Evolutionary conservation across 1,284 basidiomycete genomes (phyloP).

Genomic region (Rhodotorula sp.): DNA sequence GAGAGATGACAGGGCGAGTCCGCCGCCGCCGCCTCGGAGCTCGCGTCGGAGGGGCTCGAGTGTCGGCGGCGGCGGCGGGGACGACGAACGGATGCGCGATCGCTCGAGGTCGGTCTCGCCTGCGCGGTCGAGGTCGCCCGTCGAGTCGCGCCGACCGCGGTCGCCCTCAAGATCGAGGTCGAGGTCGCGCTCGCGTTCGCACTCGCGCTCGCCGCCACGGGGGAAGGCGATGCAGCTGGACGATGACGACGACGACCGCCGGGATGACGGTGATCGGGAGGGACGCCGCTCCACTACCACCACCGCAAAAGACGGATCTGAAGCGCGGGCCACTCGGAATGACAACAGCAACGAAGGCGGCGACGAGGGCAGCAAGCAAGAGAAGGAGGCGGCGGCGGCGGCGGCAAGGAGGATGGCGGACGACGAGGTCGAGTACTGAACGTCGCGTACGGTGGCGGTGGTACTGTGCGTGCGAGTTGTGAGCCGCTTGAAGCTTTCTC

Average conservation of each 20-base stretch:
- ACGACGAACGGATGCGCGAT: background rate
- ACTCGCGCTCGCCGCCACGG: background rate
- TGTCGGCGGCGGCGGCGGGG: background rate
- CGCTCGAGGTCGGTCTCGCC: background rate
- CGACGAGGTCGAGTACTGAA: constrained; percentile 26
- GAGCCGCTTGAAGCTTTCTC: background rate
- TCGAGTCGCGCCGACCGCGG: background rate
- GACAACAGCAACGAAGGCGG: no score
- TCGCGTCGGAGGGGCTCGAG: background rate
- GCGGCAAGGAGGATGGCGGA: background rate
- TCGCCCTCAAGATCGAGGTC: background rate
- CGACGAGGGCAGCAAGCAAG: no score
- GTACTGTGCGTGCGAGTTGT: no score
- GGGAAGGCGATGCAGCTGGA: background rate
- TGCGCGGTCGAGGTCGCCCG: background rate
- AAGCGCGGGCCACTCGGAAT: no score
- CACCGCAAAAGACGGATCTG: no score
- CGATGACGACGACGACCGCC: background rate
- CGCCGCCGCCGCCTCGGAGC: no score
- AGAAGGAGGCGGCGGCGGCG: no score
- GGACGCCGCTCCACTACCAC: background rate
- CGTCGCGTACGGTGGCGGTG: no score
- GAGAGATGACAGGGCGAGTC: background rate
- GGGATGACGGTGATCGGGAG: background rate
- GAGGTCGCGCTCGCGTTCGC: background rate